Conservation (phyloP, 2,329 filamentous ascomycete species). For the Fusarium siculi region DNA sequence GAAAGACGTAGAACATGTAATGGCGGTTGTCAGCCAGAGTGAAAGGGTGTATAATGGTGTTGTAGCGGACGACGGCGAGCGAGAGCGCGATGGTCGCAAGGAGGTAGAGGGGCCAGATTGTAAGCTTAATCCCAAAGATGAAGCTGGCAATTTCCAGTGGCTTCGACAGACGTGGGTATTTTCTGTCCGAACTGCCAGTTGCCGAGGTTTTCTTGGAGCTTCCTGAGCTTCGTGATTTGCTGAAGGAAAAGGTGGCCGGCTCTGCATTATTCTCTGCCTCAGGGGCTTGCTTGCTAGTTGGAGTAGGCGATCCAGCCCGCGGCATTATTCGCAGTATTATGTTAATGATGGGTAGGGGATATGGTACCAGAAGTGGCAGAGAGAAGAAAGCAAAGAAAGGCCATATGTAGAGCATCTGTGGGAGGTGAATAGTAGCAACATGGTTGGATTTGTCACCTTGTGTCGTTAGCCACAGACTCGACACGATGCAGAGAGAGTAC, state of each 20-base stretch:
- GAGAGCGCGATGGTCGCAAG: constrained; percentile 51
- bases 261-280: neutral
- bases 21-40: constrained; percentile 96
- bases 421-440: constrained; percentile 84
- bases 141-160: constrained; percentile 10
- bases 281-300: neutral
- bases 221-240: constrained; percentile 1
- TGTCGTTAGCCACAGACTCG: constrained; percentile 38
- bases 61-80: constrained; percentile 72
- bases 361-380: constrained; percentile 75
- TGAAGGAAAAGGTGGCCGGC: neutral
- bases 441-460: constrained; percentile 94
- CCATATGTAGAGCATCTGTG: constrained; percentile 97
- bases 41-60: constrained; percentile 95
- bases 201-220: neutral
- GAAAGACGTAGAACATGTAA: constrained; percentile 97
- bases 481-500: constrained; percentile 19
- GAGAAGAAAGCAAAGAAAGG: constrained; percentile 92
- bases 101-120: constrained; percentile 53
- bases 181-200: neutral
- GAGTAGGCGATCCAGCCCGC: neutral
- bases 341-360: constrained; percentile 52
- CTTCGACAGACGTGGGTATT: constrained; percentile 4
- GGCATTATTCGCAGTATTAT: neutral
- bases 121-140: constrained; percentile 47